A percentile compares a stretch with the other conserved stretches of the same genome.
Evolutionary conservation across 1,284 basidiomycete genomes (phyloP).

Genomic region (Cutaneotrichosporon dermatis): DNA sequence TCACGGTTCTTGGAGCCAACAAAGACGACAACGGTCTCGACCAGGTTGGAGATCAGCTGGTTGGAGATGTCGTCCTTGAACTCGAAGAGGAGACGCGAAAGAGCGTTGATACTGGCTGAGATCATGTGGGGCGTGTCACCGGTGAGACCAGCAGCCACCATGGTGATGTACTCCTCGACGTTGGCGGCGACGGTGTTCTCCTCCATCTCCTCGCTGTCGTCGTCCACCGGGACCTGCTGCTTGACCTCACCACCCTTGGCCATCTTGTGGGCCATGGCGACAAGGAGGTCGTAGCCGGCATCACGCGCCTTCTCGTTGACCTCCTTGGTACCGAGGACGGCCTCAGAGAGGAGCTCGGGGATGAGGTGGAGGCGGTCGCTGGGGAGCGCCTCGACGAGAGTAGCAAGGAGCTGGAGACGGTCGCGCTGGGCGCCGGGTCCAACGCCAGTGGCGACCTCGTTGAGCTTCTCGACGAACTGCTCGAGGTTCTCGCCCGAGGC

Average conservation of each 20-base stretch:
- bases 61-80: constrained; percentile 78
- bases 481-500: constrained; percentile 54
- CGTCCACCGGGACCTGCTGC: constrained; percentile 61
- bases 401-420: constrained; percentile 70
- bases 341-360: constrained; percentile 86
- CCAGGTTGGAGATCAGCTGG: constrained; percentile 78
- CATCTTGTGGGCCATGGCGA: constrained; percentile 94
- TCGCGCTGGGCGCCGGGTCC: constrained; percentile 86
- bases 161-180: constrained; percentile 90
- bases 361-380: constrained; percentile 74
- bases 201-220: constrained; percentile 62
- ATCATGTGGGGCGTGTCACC: constrained; percentile 97
- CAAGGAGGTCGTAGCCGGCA: constrained; percentile 84
- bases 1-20: constrained; percentile 90
- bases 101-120: constrained; percentile 89
- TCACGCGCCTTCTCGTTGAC: constrained; percentile 87
- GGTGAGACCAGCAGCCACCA: constrained; percentile 92
- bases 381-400: constrained; percentile 69
- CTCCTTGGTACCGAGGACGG: constrained; percentile 95
- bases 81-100: constrained; percentile 91
- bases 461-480: constrained; percentile 59
- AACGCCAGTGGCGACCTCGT: constrained; percentile 58
- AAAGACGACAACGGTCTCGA: constrained; percentile 84
- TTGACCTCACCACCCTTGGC: constrained; percentile 76
- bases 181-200: constrained; percentile 65